Evolutionary conservation across 1,284 basidiomycete species (phyloP).

Genomic region (Meira miltonrushii): DNA sequence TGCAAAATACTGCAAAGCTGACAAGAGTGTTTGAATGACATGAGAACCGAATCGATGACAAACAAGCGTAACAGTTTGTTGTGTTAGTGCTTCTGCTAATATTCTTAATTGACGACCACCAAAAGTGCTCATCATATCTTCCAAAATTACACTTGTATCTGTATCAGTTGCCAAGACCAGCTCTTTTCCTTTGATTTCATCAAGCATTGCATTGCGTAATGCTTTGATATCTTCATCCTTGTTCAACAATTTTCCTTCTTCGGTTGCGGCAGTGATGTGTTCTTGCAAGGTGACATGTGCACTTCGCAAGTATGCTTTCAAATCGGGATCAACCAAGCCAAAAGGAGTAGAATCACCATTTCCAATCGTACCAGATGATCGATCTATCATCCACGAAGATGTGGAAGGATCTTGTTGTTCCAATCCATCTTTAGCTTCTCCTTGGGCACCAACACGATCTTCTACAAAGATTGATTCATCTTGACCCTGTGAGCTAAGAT

Average conservation of each 20-base stretch:
- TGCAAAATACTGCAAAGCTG: constrained; percentile 28
- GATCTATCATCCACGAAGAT: constrained; percentile 1
- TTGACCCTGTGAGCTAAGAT: neutral
- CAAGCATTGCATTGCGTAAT: constrained; percentile 43
- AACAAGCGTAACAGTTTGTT: constrained; percentile 25
- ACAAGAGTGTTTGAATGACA: constrained; percentile 36
- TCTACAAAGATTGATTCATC: constrained; percentile 1
- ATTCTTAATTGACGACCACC: constrained; percentile 38
- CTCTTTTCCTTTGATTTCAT: constrained; percentile 46
- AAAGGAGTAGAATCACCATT: constrained; percentile 37
- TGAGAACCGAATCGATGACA: constrained; percentile 49
- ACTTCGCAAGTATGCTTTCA: constrained; percentile 39
- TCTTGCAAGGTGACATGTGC: constrained; percentile 24
- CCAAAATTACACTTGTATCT: constrained; percentile 43
- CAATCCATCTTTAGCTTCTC: neutral
- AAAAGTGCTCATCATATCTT: constrained; percentile 33
- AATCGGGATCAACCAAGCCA: constrained; percentile 40
- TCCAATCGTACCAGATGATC: neutral
- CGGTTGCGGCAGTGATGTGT: constrained; percentile 18
- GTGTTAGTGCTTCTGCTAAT: constrained; percentile 40
- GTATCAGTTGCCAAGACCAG: constrained; percentile 45
- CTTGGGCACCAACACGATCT: neutral
- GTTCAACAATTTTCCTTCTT: constrained; percentile 16
- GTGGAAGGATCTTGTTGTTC: neutral
- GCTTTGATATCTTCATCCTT: constrained; percentile 29